Conservation (phyloP, 1,139 yeast species). For the Kazachstania sp. region DNA sequence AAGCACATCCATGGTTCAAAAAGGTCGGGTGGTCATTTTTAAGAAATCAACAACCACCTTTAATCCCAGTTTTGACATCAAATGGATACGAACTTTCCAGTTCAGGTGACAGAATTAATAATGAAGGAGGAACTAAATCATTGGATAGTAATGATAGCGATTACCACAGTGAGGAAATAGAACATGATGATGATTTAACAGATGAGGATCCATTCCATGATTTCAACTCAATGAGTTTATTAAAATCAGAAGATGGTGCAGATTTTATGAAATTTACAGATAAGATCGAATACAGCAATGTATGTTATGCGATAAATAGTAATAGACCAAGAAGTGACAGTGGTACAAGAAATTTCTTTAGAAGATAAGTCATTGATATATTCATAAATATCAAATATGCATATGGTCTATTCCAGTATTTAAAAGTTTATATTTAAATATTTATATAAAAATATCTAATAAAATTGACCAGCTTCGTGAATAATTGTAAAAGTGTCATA, state of each 20-base stretch:
- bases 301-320: slow-evolving; percentile 50
- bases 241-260: slow-evolving; percentile 48
- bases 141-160: neutral
- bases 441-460: neutral
- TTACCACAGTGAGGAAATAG: slow-evolving; percentile 21
- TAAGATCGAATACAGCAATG: slow-evolving; percentile 51
- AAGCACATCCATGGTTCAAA: slow-evolving; percentile 83
- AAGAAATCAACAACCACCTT: slow-evolving; percentile 88
- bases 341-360: slow-evolving; percentile 29
- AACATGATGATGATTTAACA: slow-evolving; percentile 28
- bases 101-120: slow-evolving; percentile 21
- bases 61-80: slow-evolving; percentile 78
- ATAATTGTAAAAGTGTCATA: neutral
- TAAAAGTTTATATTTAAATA: slow-evolving; percentile 9
- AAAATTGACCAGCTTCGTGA: neutral
- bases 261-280: slow-evolving; percentile 44
- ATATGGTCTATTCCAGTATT: slow-evolving; percentile 9
- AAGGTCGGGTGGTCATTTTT: slow-evolving; percentile 90
- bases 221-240: slow-evolving; percentile 83
- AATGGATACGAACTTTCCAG: slow-evolving; percentile 38
- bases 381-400: neutral
- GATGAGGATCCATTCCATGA: slow-evolving; percentile 72
- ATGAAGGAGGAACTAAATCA: slow-evolving; percentile 4
- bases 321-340: slow-evolving; percentile 33
- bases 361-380: slow-evolving; percentile 25